Evolutionary conservation across 163 green algal species (phyloP).

Genomic region (Scenedesmus sp.): DNA sequence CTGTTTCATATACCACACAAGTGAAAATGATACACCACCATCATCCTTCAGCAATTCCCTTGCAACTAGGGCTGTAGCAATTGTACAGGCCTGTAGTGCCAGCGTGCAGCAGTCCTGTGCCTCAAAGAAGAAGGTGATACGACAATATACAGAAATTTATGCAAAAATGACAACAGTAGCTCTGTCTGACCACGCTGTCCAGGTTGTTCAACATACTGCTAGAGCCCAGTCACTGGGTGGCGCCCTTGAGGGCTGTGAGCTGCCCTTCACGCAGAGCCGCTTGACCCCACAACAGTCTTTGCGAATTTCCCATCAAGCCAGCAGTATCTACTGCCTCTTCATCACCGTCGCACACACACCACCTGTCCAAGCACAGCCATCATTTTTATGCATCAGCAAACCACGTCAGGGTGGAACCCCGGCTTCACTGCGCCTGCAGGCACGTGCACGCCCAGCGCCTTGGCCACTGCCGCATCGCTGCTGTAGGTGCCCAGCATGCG

Average conservation of each 20-base stretch:
- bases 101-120: neutral
- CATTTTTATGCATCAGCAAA: neutral
- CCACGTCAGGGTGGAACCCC: constrained; percentile 23
- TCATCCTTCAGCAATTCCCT: neutral
- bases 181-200: too few relatives aligned
- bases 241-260: too few relatives aligned
- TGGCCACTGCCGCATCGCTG: neutral
- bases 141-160: neutral
- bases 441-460: neutral
- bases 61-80: neutral
- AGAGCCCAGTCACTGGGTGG: too few relatives aligned
- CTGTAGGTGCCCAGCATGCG: constrained; percentile 42
- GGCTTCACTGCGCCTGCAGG: constrained; percentile 9
- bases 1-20: too few relatives aligned
- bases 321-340: neutral
- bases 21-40: too few relatives aligned
- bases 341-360: neutral
- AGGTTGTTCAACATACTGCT: too few relatives aligned
- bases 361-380: neutral
- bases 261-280: too few relatives aligned
- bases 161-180: too few relatives aligned
- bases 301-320: neutral
- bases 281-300: neutral
- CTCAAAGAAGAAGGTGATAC: neutral
- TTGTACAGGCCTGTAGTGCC: neutral